Conservation (phyloP, 768 basidiomycete genomes). For the Leccinum subgranulosum region DNA sequence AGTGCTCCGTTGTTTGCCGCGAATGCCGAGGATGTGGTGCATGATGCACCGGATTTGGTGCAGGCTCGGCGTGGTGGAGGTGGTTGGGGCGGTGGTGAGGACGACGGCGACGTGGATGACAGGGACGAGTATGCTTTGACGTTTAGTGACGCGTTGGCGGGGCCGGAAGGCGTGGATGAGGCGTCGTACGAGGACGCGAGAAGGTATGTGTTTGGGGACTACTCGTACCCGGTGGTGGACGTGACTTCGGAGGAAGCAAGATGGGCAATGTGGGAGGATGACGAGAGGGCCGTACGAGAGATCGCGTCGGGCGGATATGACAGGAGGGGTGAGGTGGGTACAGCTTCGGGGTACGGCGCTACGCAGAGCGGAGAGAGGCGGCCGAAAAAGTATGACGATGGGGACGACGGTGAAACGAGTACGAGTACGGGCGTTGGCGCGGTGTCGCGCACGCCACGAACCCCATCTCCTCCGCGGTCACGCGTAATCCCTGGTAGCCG, state of each 20-base stretch:
- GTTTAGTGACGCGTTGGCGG: slow-evolving; percentile 31
- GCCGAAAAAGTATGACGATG: slow-evolving; percentile 4
- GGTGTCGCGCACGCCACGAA: background rate
- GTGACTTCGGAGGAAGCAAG: slow-evolving; percentile 58
- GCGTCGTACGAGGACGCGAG: slow-evolving; percentile 71
- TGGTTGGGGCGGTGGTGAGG: background rate
- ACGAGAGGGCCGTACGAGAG: slow-evolving; percentile 29
- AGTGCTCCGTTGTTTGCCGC: slow-evolving; percentile 71
- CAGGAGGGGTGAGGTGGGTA: background rate
- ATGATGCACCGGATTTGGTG: slow-evolving; percentile 54
- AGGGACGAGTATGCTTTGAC: slow-evolving; percentile 32
- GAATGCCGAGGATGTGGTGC: slow-evolving; percentile 64
- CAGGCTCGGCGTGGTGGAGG: slow-evolving; percentile 24
- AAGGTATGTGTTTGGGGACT: slow-evolving; percentile 84
- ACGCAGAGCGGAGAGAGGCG: slow-evolving; percentile 17
- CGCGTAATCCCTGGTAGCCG: slow-evolving; percentile 7
- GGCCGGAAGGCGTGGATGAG: slow-evolving; percentile 69
- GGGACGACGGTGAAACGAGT: slow-evolving; percentile 16
- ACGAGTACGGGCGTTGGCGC: background rate
- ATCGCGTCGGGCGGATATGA: slow-evolving; percentile 11
- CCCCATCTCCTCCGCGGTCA: slow-evolving; percentile 9
- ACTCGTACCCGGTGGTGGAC: slow-evolving; percentile 87
- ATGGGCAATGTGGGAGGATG: slow-evolving; percentile 28
- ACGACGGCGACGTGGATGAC: slow-evolving; percentile 35
- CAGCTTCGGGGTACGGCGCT: slow-evolving; percentile 23